Base-by-base conservation (phyloP, 2,329 filamentous ascomycete genomes). In the Clonostachys sp. region DNA sequence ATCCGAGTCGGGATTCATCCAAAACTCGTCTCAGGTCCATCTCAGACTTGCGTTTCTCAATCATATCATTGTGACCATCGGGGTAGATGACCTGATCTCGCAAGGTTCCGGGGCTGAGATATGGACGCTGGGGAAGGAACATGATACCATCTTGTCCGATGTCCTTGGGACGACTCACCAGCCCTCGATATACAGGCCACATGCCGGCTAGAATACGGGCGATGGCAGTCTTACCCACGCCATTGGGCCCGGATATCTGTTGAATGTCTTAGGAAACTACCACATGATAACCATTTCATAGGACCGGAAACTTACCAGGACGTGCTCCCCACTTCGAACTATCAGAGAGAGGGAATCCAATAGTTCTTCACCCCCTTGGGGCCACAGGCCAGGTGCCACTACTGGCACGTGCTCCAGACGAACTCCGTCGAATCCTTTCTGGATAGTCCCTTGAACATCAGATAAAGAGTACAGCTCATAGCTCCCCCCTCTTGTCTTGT, bases 41-140 rank as follows among this genome's bases (percentile, higher is more conserved):
- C 62, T 99, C 94, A 4, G 80, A 82, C 57, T 86, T 84, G 14
- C 86, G 83, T 51, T 86, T 85, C 50, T 89, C 84, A 33, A 83
- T 85, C 94, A 99, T 97, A 59, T 99, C 94, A 40, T 91, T 74
- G 62, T 95, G 92, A 7, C 90, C 92, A 58, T 99, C 91, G 0
- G 94, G 94, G 57, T 99, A 99, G 61, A 97, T 96, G 59, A 99
- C 90, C 70, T 99, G 95, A 59, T 99, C 95, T 24, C 94, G 86
- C 10, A 97, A 75, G 2, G 94, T 97, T 35, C 94, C 94, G 18
- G 92, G 87, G 63, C 86, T 92, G 34, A 97, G 80, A 60, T 97
- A 97, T 0, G 92, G 91, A 14, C 92, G 80, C 65, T 99, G 94
- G 0, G 94, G 94, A 12, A 99, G 78, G 70, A 99, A 97, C 91